Percentiles rank a stretch among this genome's conserved stretches.
Evolutionary conservation across 129 eudicot species (phyloP).

Genomic region (Helianthus annuus): DNA sequence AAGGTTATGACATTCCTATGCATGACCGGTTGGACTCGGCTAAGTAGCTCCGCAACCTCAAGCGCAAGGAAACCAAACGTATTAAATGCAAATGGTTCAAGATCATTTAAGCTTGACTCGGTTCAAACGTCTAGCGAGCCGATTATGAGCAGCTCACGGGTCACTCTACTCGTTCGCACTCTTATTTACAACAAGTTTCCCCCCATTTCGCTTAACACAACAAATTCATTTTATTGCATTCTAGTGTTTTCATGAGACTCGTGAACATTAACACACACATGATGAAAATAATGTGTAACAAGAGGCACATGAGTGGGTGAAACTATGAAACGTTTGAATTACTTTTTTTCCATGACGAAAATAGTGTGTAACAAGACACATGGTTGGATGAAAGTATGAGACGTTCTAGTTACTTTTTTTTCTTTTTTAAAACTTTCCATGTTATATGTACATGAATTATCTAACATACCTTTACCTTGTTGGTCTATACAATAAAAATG

Average conservation of each 20-base stretch:
- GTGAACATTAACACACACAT: background rate
- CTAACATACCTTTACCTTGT: constrained; percentile 2
- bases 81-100: too few species aligned
- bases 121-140: too few species aligned
- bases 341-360: constrained; percentile 7
- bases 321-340: background rate
- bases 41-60: too few species aligned
- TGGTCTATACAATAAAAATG: background rate
- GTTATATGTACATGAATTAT: constrained; percentile 2
- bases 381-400: background rate
- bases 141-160: too few species aligned
- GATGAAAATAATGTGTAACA: constrained; percentile 25
- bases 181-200: background rate
- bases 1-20: too few species aligned
- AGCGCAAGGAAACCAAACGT: too few species aligned
- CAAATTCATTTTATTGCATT: background rate
- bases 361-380: constrained; percentile 26
- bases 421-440: constrained; percentile 7
- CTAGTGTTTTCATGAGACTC: background rate
- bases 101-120: too few species aligned
- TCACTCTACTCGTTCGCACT: background rate
- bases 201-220: background rate
- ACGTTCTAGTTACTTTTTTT: background rate
- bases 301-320: background rate
- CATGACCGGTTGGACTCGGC: too few species aligned